A percentile compares a stretch with the other conserved stretches of the same genome.
These are phyloP conservation scores for Solanum hybrid DNA, from an alignment of 305 asterid species.

Conservation along the genomic window DNA sequence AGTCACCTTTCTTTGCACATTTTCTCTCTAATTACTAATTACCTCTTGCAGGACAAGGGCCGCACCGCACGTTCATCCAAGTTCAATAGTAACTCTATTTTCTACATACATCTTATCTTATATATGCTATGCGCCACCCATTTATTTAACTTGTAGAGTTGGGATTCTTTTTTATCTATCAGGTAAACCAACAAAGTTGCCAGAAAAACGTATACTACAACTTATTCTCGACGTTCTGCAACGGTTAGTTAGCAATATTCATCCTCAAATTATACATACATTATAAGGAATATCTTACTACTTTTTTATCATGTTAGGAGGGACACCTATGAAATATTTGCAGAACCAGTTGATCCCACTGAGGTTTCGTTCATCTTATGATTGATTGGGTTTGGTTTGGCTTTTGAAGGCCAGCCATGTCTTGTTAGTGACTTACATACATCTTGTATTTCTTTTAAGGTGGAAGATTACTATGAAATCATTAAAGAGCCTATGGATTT, in stretches of 20 bases:
- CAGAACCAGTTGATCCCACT: constrained; percentile 69
- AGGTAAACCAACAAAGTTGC: constrained; percentile 40
- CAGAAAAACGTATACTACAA: constrained; percentile 53
- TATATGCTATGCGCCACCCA: not conserved
- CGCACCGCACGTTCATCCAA: not conserved
- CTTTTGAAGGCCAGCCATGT: not conserved
- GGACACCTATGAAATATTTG: constrained; percentile 66
- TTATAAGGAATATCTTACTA: not conserved
- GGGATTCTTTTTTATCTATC: not conserved
- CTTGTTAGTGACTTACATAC: not conserved
- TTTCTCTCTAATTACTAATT: not conserved
- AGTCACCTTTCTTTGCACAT: not conserved
- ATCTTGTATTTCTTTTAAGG: constrained; percentile 25
- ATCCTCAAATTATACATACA: not conserved
- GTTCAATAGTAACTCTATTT: not conserved
- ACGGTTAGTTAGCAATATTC: constrained; percentile 26
- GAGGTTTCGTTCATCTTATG: constrained; percentile 34
- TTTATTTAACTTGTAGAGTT: not conserved
- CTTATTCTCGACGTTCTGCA: constrained; percentile 67
- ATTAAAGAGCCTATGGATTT: constrained; percentile 91
- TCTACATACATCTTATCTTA: not conserved
- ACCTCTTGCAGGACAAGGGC: not conserved
- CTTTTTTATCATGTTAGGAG: constrained; percentile 34
- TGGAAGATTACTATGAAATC: constrained; percentile 67
- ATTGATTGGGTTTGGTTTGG: not conserved